Evolutionary conservation across 352 stramenopile species (phyloP).

Genomic region (Aphanomyces astaci): DNA sequence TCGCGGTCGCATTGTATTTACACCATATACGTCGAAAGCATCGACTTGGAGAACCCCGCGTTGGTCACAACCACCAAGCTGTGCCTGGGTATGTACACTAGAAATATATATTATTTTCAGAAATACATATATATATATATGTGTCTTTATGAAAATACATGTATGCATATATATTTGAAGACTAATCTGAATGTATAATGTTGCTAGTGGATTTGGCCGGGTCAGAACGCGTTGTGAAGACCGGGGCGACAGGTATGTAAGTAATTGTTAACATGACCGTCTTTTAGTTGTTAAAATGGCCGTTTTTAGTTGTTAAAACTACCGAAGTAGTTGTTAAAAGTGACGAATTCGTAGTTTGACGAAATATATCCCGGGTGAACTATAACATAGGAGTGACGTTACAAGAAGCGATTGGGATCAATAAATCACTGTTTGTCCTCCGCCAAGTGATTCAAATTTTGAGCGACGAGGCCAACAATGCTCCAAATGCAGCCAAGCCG

Average conservation of each 20-base stretch:
- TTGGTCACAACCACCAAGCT: constrained; percentile 43
- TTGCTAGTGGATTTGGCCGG: constrained; percentile 46
- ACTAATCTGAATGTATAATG: no score
- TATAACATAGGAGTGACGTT: constrained; percentile 28
- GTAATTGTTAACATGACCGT: not conserved
- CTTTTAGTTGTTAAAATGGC: not conserved
- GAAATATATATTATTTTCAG: no score
- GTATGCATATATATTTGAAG: no score
- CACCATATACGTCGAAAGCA: constrained; percentile 47
- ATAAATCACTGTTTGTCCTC: constrained; percentile 53
- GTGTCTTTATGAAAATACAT: no score
- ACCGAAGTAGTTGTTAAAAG: no score
- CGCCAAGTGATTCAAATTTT: constrained; percentile 50
- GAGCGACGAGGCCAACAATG: constrained; percentile 30
- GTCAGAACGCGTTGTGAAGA: constrained; percentile 53
- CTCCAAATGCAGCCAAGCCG: constrained; percentile 7
- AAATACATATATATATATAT: no score
- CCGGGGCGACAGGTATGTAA: constrained; percentile 33
- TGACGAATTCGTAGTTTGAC: no score
- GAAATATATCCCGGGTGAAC: no score
- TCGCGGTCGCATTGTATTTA: constrained; percentile 51
- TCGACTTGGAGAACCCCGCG: constrained; percentile 29
- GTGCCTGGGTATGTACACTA: constrained; percentile 5
- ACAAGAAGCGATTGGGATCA: constrained; percentile 53
- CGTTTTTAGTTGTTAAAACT: no score